Base-by-base conservation (phyloP, 768 basidiomycete species). In the Leccinum variicolor region DNA sequence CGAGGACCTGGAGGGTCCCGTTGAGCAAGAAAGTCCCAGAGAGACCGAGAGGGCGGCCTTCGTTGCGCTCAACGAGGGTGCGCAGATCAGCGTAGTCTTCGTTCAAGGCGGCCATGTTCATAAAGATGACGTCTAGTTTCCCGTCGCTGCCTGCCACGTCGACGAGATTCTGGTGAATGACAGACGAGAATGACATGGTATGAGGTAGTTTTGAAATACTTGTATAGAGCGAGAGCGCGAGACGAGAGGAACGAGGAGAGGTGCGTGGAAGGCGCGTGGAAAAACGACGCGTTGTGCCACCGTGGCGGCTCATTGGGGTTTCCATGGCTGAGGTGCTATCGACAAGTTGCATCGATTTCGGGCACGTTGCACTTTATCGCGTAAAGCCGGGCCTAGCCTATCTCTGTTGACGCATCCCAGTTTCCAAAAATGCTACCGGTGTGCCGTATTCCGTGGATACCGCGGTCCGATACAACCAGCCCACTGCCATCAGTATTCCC, bases 21-120 rank as follows among this genome's bases (percentile, higher is more conserved):
- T 60, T 48, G 25, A 47, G 51, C n/a, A 64, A 23, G 48, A 64
- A 74, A 10, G 63, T 21, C 23, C 63, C 62, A 0, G 71, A 73
- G 33, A 72, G 65, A 41, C 71, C 71, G 6, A 72, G 66, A 46
- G 72, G 57, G 15, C 65, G 70, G n/a, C 72, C 71, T 9, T 74
- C 72, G 58, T 72, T 72, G 57, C 70, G 65, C 47, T 70, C 64
- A 2, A 72, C 61, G 53, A 72, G 33, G 19, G 56, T 57, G 31
- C 64, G 60, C 11, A 72, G 29, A 11, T 59, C 59, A 26, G 54
- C 4, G 39, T 59, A 29, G 45, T 72, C 72, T 11, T 67, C 59
- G 45, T 69, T 64, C 34, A 72, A 52, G 49, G 52, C 47, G 4
- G 65, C 50, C 62, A 71, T 61, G 11, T 56, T 61, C 53, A 64